Percentiles rank a stretch among this genome's conserved stretches.
These are phyloP conservation scores for Alternaria postmessia DNA, from an alignment of 2,329 filamentous ascomycete genomes.

Conservation along the genomic window DNA sequence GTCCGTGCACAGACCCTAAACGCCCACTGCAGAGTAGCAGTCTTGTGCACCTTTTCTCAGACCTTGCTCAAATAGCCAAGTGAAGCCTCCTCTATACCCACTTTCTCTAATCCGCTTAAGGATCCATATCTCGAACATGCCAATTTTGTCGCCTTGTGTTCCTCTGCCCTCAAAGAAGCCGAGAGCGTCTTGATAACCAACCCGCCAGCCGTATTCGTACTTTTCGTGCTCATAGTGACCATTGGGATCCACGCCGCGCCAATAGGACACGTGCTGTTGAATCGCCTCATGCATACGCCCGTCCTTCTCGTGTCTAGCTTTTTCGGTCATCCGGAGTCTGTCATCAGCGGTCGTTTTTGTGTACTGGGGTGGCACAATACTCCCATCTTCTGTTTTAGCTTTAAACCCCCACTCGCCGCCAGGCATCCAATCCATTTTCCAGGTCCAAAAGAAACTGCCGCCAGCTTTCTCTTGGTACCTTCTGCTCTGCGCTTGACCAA, in stretches of 20 bases:
- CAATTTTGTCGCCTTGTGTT: conserved; percentile 59
- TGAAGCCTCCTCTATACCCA: conserved; percentile 56
- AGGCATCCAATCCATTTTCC: conserved; percentile 69
- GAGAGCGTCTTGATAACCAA: conserved; percentile 64
- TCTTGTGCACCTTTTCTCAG: conserved; percentile 57
- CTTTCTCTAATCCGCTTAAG: conserved; percentile 63
- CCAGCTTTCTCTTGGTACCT: conserved; percentile 60
- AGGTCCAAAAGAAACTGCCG: conserved; percentile 68
- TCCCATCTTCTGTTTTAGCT: conserved; percentile 57
- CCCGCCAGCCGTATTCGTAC: conserved; percentile 64
- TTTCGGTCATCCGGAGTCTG: conserved; percentile 41
- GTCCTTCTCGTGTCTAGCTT: conserved; percentile 53
- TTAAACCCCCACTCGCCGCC: conserved; percentile 69
- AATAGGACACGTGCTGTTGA: conserved; percentile 59
- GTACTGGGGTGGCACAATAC: conserved; percentile 51
- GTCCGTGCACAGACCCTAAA: conserved; percentile 18
- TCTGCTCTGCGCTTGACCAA: conserved; percentile 59
- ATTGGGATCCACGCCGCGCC: conserved; percentile 56
- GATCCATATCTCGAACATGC: conserved; percentile 66
- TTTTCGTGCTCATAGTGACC: conserved; percentile 62
- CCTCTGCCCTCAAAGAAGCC: conserved; percentile 59
- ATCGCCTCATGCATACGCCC: conserved; percentile 48
- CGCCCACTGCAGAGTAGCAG: conserved; percentile 41
- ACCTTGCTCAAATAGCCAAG: conserved; percentile 63
- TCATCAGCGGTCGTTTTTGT: conserved; percentile 21